Evolutionary conservation across 352 stramenopile genomes (phyloP), one percentile per base, ranked within the genome.

Genomic region (Phytophthora nicotianae): DNA sequence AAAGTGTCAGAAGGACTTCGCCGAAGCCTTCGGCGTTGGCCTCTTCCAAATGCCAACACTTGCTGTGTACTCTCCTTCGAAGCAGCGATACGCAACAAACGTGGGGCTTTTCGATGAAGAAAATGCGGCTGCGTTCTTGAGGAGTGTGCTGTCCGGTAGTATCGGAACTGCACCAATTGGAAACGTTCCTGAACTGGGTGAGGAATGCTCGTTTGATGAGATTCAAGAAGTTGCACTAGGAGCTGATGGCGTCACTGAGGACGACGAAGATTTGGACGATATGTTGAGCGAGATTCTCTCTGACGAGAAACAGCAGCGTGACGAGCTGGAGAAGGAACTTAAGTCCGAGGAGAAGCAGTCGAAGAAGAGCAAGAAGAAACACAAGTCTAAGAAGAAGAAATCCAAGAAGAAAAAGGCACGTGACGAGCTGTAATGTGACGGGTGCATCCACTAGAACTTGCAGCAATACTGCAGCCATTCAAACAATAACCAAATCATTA

Each of bases 21-120:
- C 85, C 0, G 76, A 82, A 40, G 83, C 76, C 11, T 90, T 94
- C 35, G 83, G 79, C 11, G 66, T 91, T 24, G 85, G 81, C 8
- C 59, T 74, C 17, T 94, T 86, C 58, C 83, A 94, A 43, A 88
- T 94, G 77, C 85, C 81, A 7, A 90, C 83, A 0, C 53, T 94
- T 1, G 79, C 79, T 13, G 79, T 94, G 13, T 92, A 90, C 50
- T 90, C 85, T 11, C 79, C 83, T n/a, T 76, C 78, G 0, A 92
- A 92, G 67, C 69, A 72, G 9, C 85, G 85, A 20, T 92, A 84
- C 40, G 85, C 82, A 9, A 83, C 72, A 19, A 91, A 92, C 16
- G 78, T 91, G 10, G 83, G 81, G 1, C 40, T 86, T 20, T 89
- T 91, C 52, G 78, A 90, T 13, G 77, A 81, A 17, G 76, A 86